Evolutionary conservation across 2,329 filamentous ascomycete genomes (phyloP), one percentile per base, ranked within the genome.

Genomic region (Paecilomyces variotii): DNA sequence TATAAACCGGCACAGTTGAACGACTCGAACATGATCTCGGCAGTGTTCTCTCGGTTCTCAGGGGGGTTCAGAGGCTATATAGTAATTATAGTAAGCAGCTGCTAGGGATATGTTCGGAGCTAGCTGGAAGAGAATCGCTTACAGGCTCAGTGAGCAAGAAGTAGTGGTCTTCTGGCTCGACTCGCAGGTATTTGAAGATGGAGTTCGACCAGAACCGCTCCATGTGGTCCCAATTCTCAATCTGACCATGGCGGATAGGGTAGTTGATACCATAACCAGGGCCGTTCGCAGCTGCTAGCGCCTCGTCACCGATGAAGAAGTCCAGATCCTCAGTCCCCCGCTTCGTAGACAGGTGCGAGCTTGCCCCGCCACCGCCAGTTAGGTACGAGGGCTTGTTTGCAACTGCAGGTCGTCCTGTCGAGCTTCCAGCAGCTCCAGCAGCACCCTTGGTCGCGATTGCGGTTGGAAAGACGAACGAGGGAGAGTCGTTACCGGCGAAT

Each of bases 161-260:
- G 80, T 96, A 92, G 77, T 99, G 94, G 74, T 99, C 94, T 79
- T 99, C 94, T 30, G 94, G 94, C 78, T 99, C 94, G 66, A 99
- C 94, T 68, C 94, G 87, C 56, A 99, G 84, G 73, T 99, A 99
- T 76, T 99, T 99, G 85, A 99, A 99, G 79, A 99, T 99, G 63
- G 94, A 99, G 80, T 97, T 97, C 66, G 95, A 97, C 94, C 94
- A 99, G 80, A 97, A 99, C 63, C 94, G 88, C 77, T 99, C 94
- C 94, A 99, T 99, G 70, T 97, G 90, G 78, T 99, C 94, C 94
- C 94, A 99, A 74, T 99, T 97, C 80, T 99, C 94, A 76, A 99
- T 90, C 80, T 99, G 94, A 54, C 94, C 94, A 72, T 99, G 94
- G 64, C 94, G 87, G 69, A 99, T 97, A 59, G 94, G 94, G 76